These are phyloP conservation scores for Luvunga scandens DNA, from an alignment of 345 rosid species.

Conservation along the genomic window DNA sequence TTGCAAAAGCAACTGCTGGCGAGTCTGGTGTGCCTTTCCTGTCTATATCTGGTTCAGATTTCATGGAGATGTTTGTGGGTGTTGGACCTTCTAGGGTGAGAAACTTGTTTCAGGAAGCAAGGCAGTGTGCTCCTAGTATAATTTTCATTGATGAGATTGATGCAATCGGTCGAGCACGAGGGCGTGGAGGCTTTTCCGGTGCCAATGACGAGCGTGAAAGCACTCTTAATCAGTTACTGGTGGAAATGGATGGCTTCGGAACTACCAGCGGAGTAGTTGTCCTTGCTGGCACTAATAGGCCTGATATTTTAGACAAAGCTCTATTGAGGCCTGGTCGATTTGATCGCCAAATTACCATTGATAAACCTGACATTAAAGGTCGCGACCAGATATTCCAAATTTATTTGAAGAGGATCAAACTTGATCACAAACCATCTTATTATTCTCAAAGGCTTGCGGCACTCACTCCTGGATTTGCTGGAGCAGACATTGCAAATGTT, in stretches of 20 bases:
- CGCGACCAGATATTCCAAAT: conserved; percentile 85
- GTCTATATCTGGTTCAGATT: conserved; percentile 95
- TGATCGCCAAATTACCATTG: conserved; percentile 86
- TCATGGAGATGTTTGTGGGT: conserved; percentile 99
- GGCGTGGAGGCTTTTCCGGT: conserved; percentile 87
- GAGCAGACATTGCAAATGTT: conserved; percentile 96
- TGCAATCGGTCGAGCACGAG: conserved; percentile 96
- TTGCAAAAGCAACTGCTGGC: conserved; percentile 97
- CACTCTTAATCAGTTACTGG: conserved; percentile 84
- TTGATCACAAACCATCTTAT: conserved; percentile 70
- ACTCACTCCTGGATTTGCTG: conserved; percentile 96
- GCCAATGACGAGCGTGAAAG: conserved; percentile 96
- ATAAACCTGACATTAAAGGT: conserved; percentile 91
- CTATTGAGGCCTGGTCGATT: conserved; percentile 86
- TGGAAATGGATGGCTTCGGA: conserved; percentile 98
- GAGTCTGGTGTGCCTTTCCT: conserved; percentile 93
- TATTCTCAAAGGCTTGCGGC: conserved; percentile 92
- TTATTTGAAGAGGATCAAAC: conserved; percentile 78
- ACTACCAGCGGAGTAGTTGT: conserved; percentile 94
- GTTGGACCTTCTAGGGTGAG: conserved; percentile 99
- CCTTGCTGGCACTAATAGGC: conserved; percentile 96
- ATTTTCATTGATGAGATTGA: conserved; percentile 94
- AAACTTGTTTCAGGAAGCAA: conserved; percentile 92
- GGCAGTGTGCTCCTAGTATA: conserved; percentile 88
- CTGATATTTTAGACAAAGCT: conserved; percentile 94